Conservation (phyloP, 2,329 filamentous ascomycete genomes). For the Fusarium fracticaudum region DNA sequence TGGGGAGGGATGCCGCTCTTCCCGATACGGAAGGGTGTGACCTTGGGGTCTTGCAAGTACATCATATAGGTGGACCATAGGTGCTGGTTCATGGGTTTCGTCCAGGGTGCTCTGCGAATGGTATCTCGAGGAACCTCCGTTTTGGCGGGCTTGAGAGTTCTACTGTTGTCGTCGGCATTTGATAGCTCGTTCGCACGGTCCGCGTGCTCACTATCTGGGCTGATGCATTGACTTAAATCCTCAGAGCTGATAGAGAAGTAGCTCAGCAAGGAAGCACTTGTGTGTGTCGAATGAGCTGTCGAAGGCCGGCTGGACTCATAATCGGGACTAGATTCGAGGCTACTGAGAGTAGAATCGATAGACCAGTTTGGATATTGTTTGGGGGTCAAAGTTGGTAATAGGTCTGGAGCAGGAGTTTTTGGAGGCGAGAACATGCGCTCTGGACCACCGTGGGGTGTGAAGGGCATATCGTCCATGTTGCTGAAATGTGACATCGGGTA, state of each 20-base stretch:
- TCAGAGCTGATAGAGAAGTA: conserved; percentile 66
- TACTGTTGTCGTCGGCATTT: conserved; percentile 44
- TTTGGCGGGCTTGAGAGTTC: conserved; percentile 44
- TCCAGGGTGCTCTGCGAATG: conserved; percentile 67
- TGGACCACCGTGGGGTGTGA: conserved; percentile 46
- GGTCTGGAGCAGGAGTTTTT: conserved; percentile 65
- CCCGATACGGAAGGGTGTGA: conserved; percentile 72
- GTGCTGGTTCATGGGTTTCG: conserved; percentile 71
- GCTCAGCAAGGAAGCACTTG: conserved; percentile 66
- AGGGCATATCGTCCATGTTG: conserved; percentile 46
- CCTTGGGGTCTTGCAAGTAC: conserved; percentile 73
- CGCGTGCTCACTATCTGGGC: conserved; percentile 54
- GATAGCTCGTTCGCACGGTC: conserved; percentile 41
- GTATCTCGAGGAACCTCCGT: conserved; percentile 39
- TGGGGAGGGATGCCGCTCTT: conserved; percentile 72
- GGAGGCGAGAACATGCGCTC: conserved; percentile 62
- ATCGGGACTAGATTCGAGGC: conserved; percentile 67
- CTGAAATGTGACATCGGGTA: conserved; percentile 49
- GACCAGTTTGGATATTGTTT: conserved; percentile 68
- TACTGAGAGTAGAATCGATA: conserved; percentile 64
- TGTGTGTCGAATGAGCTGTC: conserved; percentile 68
- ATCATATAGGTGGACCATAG: conserved; percentile 72
- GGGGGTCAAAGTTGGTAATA: conserved; percentile 55
- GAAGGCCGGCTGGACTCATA: conserved; percentile 69
- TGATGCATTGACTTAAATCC: conserved; percentile 61